phyloP scores from a whole-genome alignment of 495 filamentous ascomycete species.

The Neurospora sp. region DNA sequence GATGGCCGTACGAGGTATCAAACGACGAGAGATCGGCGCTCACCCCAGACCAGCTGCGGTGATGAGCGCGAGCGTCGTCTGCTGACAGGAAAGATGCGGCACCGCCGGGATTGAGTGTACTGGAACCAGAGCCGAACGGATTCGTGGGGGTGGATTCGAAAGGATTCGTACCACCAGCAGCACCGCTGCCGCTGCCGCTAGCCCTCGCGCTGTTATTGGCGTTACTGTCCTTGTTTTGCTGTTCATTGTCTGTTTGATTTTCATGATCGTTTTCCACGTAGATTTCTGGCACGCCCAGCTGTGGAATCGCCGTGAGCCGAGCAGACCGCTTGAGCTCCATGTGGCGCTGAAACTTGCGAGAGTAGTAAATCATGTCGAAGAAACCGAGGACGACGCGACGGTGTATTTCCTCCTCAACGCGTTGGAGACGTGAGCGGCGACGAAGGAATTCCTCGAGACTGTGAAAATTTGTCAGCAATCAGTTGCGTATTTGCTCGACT shows the following conservation, averaged over 20 bases:
- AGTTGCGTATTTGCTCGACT: constrained; percentile 3
- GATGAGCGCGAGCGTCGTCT: constrained; percentile 23
- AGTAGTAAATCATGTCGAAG: constrained; percentile 90
- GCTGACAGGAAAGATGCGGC: constrained; percentile 22
- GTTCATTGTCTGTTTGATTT: constrained; percentile 4
- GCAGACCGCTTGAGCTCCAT: constrained; percentile 56
- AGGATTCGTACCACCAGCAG: neutral
- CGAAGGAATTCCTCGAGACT: constrained; percentile 91
- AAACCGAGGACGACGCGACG: constrained; percentile 85
- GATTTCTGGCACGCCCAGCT: constrained; percentile 83
- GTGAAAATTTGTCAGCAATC: constrained; percentile 1
- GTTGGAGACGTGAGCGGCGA: constrained; percentile 78
- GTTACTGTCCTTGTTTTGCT: neutral
- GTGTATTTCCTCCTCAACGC: constrained; percentile 92
- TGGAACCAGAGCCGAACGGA: constrained; percentile 12
- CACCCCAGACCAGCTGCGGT: constrained; percentile 30
- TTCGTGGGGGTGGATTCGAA: neutral
- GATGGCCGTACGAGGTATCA: constrained; percentile 32
- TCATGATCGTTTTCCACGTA: constrained; percentile 60
- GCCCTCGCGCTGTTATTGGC: neutral
- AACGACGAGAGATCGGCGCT: constrained; percentile 31
- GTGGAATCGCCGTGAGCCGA: constrained; percentile 66
- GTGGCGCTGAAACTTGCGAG: constrained; percentile 65
- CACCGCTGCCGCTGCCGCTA: neutral
- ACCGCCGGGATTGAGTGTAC: constrained; percentile 4